Base-by-base conservation (phyloP, 129 eudicot species). In the Pittosporum tobira region DNA sequence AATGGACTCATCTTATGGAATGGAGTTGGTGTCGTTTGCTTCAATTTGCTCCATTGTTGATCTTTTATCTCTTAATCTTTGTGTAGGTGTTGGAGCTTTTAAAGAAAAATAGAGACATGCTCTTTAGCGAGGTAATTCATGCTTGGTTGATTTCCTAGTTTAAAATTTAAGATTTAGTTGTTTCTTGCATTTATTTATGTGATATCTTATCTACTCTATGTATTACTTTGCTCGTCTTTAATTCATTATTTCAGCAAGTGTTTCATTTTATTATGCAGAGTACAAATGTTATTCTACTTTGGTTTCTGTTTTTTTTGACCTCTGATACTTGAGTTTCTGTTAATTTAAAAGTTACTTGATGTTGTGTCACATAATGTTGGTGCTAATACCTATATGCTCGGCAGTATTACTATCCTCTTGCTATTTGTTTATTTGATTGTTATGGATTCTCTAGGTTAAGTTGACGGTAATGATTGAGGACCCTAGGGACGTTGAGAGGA, bases 391-490 rank as follows among this genome's bases (percentile, higher is more conserved):
- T 20, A 36, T n/a, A n/a, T n/a, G n/a, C n/a, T n/a, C n/a, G n/a
- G 23, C 27, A 10, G 6, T 42, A 2, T 62, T 26, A 34, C 4
- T 20, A 37, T 4, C 0, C 3, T 36, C 1, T 2, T 4, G 34
- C 34, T 21, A 1, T 9, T 28, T n/a, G n/a, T 30, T 27, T 53
- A 40, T 24, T 45, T 20, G 25, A 14, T 14, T 65, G n/a, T 19
- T 21, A 48, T 21, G 15, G 25, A 31, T 37, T 42, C 42, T 63
- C 46, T 54, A 89, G 95, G 97, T 90, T 19, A 90, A 90, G 66
- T 80, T 90, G 76, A 90, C 98, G 2, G 64, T 90, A 44, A 70
- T 75, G 94, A 90, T 90, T 47, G 95, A 90, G 81, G 98, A 90
- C 64, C 98, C 84, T 0, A 81, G 98, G 72, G 98, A 90, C 26